These are phyloP conservation scores for Rhodotorula sp. DNA, from an alignment of 1,284 basidiomycete genomes.

Conservation along the genomic window DNA sequence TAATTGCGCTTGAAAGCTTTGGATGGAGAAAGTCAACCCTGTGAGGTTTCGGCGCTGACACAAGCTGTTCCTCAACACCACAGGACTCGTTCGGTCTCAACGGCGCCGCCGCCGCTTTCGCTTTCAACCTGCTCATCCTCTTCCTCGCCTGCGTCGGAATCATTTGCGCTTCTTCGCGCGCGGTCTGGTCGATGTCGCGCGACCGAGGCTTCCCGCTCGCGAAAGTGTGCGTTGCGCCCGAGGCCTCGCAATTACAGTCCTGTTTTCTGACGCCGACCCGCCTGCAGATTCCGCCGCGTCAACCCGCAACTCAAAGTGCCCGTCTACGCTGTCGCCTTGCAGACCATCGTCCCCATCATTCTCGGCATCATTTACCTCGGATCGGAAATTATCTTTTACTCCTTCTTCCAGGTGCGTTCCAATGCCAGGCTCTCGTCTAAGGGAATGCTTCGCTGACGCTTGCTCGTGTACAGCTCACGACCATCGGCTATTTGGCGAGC, in stretches of 20 bases:
- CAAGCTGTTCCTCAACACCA: background rate
- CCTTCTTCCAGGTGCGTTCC: conserved; percentile 18
- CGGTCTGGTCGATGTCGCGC: conserved; percentile 21
- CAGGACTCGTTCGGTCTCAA: conserved; percentile 22
- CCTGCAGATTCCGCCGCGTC: conserved; percentile 13
- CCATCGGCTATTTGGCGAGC: conserved; percentile 6
- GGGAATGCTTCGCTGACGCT: background rate
- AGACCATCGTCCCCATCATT: conserved; percentile 12
- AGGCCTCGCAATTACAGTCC: too few relatives aligned
- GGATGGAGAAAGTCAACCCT: too few relatives aligned
- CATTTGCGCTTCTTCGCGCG: conserved; percentile 20
- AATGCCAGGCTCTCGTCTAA: too few relatives aligned
- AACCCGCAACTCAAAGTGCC: conserved; percentile 14
- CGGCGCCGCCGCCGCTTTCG: conserved; percentile 20
- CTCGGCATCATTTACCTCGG: conserved; percentile 25
- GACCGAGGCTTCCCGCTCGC: conserved; percentile 19
- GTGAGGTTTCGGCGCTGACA: background rate
- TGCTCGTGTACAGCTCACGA: background rate
- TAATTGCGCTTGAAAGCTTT: background rate
- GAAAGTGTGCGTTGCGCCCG: background rate
- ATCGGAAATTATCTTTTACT: conserved; percentile 12
- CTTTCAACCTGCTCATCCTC: conserved; percentile 24
- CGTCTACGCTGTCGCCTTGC: conserved; percentile 14
- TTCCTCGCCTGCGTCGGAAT: conserved; percentile 22
- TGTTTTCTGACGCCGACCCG: background rate